Conservation (phyloP, 2,329 filamentous ascomycete species). For the Raffaelea ambrosiae region DNA sequence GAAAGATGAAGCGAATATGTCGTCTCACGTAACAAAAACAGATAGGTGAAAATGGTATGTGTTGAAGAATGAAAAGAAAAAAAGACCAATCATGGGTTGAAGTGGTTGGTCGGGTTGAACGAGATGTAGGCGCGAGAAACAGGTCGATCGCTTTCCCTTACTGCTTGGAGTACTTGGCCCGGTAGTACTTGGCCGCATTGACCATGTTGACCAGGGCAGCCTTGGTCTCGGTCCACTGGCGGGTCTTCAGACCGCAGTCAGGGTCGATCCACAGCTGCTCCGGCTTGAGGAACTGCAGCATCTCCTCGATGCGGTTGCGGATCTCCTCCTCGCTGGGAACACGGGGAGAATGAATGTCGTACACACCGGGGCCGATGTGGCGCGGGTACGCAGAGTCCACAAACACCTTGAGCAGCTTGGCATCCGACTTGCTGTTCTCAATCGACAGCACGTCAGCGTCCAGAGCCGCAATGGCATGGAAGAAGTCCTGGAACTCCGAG, state of each 20-base stretch:
- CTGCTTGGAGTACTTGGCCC: constrained; percentile 72
- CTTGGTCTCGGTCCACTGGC: constrained; percentile 98
- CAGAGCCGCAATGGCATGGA: constrained; percentile 97
- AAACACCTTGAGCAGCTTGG: constrained; percentile 98
- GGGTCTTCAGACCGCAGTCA: constrained; percentile 98
- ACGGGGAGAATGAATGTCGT: constrained; percentile 99
- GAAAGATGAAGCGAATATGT: constrained; percentile 9
- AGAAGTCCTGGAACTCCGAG: constrained; percentile 99
- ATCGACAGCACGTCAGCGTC: constrained; percentile 98
- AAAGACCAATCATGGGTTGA: no score
- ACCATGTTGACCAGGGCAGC: constrained; percentile 94
- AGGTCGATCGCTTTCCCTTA: constrained; percentile 9
- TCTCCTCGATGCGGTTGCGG: constrained; percentile 94
- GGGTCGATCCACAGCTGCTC: constrained; percentile 99
- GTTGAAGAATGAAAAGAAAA: not conserved
- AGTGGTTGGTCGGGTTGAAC: not conserved
- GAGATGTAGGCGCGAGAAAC: not conserved
- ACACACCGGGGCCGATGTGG: constrained; percentile 98
- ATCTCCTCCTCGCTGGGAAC: constrained; percentile 96
- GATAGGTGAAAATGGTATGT: constrained; percentile 2
- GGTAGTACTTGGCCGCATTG: constrained; percentile 95
- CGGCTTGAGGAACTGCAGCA: constrained; percentile 93
- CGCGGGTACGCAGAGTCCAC: constrained; percentile 94
- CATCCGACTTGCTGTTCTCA: constrained; percentile 99
- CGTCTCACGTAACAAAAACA: constrained; percentile 12